Conservation (phyloP, 2,329 filamentous ascomycete genomes). For the Ceratocystis ficicola region DNA sequence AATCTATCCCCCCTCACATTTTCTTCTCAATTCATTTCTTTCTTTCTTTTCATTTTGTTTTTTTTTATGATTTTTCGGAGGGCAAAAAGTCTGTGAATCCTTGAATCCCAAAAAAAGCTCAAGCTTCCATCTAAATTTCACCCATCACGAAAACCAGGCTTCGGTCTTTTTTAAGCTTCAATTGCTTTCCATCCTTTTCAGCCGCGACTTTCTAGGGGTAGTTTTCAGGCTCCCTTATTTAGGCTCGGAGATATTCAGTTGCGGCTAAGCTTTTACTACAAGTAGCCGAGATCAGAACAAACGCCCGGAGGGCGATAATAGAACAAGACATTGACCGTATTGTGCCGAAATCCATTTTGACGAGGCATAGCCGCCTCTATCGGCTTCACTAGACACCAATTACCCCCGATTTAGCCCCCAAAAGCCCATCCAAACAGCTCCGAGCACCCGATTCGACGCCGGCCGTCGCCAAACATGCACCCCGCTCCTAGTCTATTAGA, state of each 20-base stretch:
- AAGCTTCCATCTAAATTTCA: neutral
- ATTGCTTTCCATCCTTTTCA: neutral
- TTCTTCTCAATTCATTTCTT: constrained; percentile 16
- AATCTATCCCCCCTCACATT: constrained; percentile 19
- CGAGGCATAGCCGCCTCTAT: too few species aligned
- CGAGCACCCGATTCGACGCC: neutral
- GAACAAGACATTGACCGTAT: too few species aligned
- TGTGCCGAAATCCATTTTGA: too few species aligned
- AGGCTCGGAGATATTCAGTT: neutral
- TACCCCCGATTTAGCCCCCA: neutral
- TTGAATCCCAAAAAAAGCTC: neutral
- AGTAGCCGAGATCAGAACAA: neutral
- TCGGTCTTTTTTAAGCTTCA: neutral
- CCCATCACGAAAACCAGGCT: neutral
- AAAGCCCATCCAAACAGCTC: neutral
- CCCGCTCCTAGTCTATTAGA: constrained; percentile 32
- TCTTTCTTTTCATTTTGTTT: constrained; percentile 13
- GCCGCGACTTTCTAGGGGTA: neutral
- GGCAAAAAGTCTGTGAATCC: neutral
- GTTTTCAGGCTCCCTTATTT: neutral
- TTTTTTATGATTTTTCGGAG: constrained; percentile 16
- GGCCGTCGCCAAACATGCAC: constrained; percentile 29
- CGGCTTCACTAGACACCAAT: too few species aligned
- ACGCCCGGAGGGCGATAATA: too few species aligned
- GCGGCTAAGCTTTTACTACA: neutral